Base-by-base conservation (phyloP, 768 basidiomycete genomes). In the Termitomyces sp. region DNA sequence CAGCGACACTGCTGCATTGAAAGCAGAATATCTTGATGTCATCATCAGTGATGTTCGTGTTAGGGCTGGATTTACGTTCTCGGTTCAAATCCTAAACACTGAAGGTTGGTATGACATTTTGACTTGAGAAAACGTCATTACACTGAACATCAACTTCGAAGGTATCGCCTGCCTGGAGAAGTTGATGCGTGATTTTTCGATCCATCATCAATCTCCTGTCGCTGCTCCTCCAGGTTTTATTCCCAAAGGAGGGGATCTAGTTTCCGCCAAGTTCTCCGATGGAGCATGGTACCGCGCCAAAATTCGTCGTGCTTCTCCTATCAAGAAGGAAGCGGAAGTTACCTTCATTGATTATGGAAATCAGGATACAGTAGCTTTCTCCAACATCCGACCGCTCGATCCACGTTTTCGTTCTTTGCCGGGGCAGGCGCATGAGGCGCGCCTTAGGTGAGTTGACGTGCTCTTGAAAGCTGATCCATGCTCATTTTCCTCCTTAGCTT, bases 331-430 rank as follows among this genome's bases (percentile, higher is more conserved):
- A 71, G 94, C 93, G 6, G 92, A 97, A 68, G 87, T 99, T 35
- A 86, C 87, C 8, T 98, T 98, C 74, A 95, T 98, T 63, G 89
- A 92, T 68, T 92, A 96, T 66, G 96, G 96, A 33, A 98, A 99
- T 70, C 90, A 94, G 70, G 94, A 96, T 66, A 89, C 80, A 1
- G 77, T 98, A 11, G 72, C 87, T 4, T 98, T 92, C 71, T 73
- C 82, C n/a, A 76, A 87, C 61, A 85, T 97, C 59, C 83, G 97
- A 23, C 94, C 95, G 3, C 80, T 99, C 48, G 95, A 98, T 63
- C 73, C 85, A 23, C 87, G 87, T 68, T 98, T 98, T 83, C 89
- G 90, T 62, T 79, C 87, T 9, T 79, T 99, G 9, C 86, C 92
- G 31, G 91, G 93, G 21, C 95, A 98, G 70, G 96, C 96, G 8